Percentiles rank a stretch among this genome's conserved stretches.
These are phyloP conservation scores for Lentithecium fluviatile DNA, from an alignment of 495 filamentous ascomycete species.

Conservation along the genomic window DNA sequence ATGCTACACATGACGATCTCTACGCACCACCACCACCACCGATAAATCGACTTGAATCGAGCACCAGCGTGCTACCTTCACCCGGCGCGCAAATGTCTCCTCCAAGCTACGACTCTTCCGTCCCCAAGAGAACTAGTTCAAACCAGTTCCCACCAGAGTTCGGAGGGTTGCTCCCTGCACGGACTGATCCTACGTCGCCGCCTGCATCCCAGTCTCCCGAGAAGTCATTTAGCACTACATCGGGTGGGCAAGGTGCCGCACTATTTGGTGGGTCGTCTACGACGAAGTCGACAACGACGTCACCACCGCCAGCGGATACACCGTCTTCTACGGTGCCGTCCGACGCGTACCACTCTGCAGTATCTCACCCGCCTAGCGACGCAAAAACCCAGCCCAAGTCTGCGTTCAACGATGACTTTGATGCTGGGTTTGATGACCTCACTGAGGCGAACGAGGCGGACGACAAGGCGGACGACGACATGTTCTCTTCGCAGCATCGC, in stretches of 20 bases:
- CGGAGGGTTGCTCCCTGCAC: conserved; percentile 62
- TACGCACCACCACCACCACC: conserved; percentile 22
- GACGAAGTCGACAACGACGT: conserved; percentile 28
- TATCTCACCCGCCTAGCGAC: conserved; percentile 35
- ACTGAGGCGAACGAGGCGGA: conserved; percentile 87
- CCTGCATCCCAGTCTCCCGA: conserved; percentile 39
- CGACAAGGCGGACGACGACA: conserved; percentile 64
- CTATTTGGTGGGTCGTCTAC: conserved; percentile 36
- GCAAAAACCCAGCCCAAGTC: conserved; percentile 39
- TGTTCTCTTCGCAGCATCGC: conserved; percentile 40
- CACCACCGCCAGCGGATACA: conserved; percentile 35
- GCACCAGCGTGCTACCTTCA: conserved; percentile 48
- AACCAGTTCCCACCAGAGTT: conserved; percentile 61
- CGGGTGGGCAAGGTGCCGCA: conserved; percentile 34
- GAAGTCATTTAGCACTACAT: conserved; percentile 27
- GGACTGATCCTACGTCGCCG: conserved; percentile 51
- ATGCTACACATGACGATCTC: conserved; percentile 13
- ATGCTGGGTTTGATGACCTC: conserved; percentile 86
- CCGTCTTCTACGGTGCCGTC: conserved; percentile 39
- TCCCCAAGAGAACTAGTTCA: conserved; percentile 41
- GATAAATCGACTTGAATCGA: conserved; percentile 33
- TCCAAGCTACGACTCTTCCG: conserved; percentile 59
- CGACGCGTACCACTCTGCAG: conserved; percentile 43
- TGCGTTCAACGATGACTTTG: conserved; percentile 66
- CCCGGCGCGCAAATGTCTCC: conserved; percentile 62